Percentiles rank a stretch among this genome's conserved stretches.
These are phyloP conservation scores for Selenicereus undatus DNA, from an alignment of 148 eudicot species.

Conservation along the genomic window DNA sequence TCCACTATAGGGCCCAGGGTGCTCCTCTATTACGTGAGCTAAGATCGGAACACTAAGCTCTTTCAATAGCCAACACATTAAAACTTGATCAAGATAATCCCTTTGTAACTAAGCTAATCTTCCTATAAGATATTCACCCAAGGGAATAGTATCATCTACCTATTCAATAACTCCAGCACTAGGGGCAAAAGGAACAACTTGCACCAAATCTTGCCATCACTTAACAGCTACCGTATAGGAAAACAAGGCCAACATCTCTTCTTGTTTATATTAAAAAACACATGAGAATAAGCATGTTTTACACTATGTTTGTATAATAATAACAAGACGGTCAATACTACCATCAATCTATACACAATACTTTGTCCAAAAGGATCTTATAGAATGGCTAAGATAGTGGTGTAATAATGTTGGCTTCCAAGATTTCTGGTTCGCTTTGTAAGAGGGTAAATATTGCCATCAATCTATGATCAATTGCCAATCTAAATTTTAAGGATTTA, in stretches of 20 bases:
- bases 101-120: constrained; percentile 43
- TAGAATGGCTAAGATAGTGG: constrained; percentile 77
- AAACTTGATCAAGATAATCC: constrained; percentile 9
- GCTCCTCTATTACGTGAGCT: constrained; percentile 95
- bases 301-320: too few species aligned
- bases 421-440: constrained; percentile 92
- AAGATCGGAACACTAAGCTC: constrained; percentile 19
- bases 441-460: constrained; percentile 58
- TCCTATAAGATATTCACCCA: constrained; percentile 94
- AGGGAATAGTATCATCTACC: constrained; percentile 95
- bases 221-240: background rate
- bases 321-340: too few species aligned
- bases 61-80: constrained; percentile 3
- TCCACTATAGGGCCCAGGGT: constrained; percentile 81
- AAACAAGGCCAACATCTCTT: too few species aligned
- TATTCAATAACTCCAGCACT: constrained; percentile 99
- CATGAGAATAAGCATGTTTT: too few species aligned
- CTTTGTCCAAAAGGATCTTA: constrained; percentile 70
- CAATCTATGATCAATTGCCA: background rate
- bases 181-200: constrained; percentile 99
- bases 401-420: constrained; percentile 71
- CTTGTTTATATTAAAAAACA: too few species aligned
- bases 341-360: constrained; percentile 36
- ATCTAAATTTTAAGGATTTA: background rate
- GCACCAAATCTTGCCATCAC: constrained; percentile 11